Percentiles rank a stretch among this genome's conserved stretches.
phyloP scores from a whole-genome alignment of 2,329 filamentous ascomycete species.

The Calonectria pseudoreteaudii region DNA sequence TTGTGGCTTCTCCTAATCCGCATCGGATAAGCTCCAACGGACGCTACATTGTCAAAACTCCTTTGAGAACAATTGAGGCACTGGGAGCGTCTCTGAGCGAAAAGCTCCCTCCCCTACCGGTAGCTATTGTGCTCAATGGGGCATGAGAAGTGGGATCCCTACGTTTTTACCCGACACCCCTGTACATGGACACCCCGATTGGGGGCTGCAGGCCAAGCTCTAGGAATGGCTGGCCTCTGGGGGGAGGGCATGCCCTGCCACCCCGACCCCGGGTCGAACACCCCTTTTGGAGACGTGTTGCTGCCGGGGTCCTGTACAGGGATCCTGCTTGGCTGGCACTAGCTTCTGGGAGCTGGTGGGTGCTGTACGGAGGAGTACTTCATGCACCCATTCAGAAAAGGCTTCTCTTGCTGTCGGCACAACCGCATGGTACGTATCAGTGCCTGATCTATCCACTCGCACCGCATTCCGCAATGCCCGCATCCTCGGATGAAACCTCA shows the following conservation, averaged over 20 bases:
- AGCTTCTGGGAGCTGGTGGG: constrained; percentile 7
- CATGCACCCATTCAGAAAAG: constrained; percentile 5
- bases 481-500: neutral
- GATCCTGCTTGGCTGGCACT: constrained; percentile 16
- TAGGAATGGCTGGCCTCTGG: constrained; percentile 15
- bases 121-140: constrained; percentile 4
- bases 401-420: constrained; percentile 10
- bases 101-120: neutral
- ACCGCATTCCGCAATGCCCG: neutral
- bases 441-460: neutral
- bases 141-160: constrained; percentile 19
- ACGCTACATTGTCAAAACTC: neutral
- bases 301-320: constrained; percentile 19
- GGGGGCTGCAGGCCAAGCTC: constrained; percentile 21
- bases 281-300: constrained; percentile 22
- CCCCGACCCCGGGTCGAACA: constrained; percentile 16
- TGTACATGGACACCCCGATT: constrained; percentile 19
- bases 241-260: neutral
- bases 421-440: constrained; percentile 12
- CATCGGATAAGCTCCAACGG: neutral
- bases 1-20: neutral
- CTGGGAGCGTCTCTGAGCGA: neutral
- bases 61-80: neutral
- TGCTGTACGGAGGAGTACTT: neutral
- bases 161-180: constrained; percentile 25